Conservation (phyloP, 257 asterid species). For the Ophiorrhiza pumila region DNA sequence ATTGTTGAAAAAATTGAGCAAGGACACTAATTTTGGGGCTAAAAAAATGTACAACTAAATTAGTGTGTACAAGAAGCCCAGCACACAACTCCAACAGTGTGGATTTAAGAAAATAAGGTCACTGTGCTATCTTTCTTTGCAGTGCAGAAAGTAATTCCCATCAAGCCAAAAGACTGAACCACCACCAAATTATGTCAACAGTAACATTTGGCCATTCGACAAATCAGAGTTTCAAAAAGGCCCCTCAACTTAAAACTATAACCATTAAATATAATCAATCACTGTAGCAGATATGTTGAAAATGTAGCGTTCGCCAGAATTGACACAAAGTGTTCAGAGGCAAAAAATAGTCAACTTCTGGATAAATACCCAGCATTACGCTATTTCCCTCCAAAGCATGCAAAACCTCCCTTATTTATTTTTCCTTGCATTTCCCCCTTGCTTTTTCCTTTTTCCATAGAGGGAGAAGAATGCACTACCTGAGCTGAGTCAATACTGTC, state of each 20-base stretch:
- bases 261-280: background rate
- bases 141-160: background rate
- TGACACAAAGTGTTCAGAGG: background rate
- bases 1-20: background rate
- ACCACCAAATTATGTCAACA: background rate
- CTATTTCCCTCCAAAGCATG: background rate
- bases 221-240: background rate
- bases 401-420: background rate
- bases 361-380: background rate
- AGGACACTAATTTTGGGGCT: background rate
- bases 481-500: conserved; percentile 86
- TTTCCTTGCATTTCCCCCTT: background rate
- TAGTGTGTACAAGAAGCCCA: background rate
- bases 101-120: background rate
- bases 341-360: background rate
- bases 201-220: background rate
- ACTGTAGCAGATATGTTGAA: background rate
- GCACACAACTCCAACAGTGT: background rate
- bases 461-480: conserved; percentile 35
- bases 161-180: background rate
- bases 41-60: background rate
- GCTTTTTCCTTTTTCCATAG: background rate
- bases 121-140: background rate
- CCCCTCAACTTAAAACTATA: background rate
- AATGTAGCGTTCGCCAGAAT: too few species aligned